phyloP scores from a whole-genome alignment of 192 early-diverging fungal genomes.

The Rhizophagus prolifer region DNA sequence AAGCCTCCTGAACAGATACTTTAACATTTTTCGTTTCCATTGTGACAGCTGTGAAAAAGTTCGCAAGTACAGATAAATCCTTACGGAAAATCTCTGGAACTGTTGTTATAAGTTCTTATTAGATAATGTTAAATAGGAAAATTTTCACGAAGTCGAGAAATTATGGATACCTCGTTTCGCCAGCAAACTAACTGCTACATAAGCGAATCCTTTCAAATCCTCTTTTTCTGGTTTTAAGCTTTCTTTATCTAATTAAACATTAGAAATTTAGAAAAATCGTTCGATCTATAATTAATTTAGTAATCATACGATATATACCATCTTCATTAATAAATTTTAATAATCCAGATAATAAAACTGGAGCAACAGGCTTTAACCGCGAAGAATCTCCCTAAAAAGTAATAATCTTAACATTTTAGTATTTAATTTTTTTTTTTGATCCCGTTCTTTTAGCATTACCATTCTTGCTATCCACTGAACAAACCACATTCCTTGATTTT shows the following conservation, averaged over 20 bases:
- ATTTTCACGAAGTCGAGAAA: background rate
- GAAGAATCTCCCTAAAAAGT: slow-evolving; percentile 28
- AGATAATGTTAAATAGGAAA: background rate
- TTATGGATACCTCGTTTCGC: slow-evolving; percentile 60
- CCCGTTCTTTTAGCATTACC: slow-evolving; percentile 36
- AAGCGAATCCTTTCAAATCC: slow-evolving; percentile 78
- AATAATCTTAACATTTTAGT: too few species aligned
- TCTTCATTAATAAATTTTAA: slow-evolving; percentile 59
- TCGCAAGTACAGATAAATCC: slow-evolving; percentile 59
- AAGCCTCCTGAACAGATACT: slow-evolving; percentile 78
- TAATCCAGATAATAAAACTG: slow-evolving; percentile 69
- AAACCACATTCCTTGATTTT: slow-evolving; percentile 76
- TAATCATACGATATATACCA: slow-evolving; percentile 34
- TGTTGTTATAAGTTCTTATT: slow-evolving; percentile 27
- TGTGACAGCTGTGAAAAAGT: slow-evolving; percentile 71
- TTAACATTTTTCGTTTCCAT: slow-evolving; percentile 63
- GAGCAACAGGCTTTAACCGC: slow-evolving; percentile 61
- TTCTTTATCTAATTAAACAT: background rate
- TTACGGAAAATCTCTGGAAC: slow-evolving; percentile 66
- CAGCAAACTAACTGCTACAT: slow-evolving; percentile 78
- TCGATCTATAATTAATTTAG: slow-evolving; percentile 21
- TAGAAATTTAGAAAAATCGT: background rate
- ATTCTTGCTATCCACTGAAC: slow-evolving; percentile 87
- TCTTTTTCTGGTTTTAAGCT: slow-evolving; percentile 51
- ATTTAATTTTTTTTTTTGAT: background rate